Conservation (phyloP, 805 yeast species). For the Metschnikowia dekortorum region DNA sequence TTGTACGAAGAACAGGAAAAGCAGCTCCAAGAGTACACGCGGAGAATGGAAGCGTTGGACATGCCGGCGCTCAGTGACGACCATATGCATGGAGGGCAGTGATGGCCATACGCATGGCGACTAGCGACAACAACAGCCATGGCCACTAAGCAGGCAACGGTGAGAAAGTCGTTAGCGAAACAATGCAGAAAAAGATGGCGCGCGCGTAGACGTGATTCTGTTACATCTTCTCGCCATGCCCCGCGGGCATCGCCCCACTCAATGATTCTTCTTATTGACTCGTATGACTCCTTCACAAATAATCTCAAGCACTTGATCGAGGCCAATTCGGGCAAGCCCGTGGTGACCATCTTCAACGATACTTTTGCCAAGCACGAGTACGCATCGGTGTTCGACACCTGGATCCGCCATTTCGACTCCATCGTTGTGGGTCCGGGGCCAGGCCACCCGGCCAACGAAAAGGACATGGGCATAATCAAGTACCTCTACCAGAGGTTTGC, state of each 20-base stretch:
- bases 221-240: not conserved
- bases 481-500: conserved; percentile 41
- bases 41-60: conserved; percentile 47
- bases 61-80: conserved; percentile 68
- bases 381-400: conserved; percentile 32
- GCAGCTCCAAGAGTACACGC: conserved; percentile 53
- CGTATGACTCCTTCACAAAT: conserved; percentile 92
- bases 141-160: too few species aligned
- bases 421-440: conserved; percentile 96
- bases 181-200: not conserved
- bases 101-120: not conserved
- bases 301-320: conserved; percentile 66
- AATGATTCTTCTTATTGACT: conserved; percentile 73
- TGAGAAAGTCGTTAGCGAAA: not conserved
- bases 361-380: conserved; percentile 33
- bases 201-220: not conserved
- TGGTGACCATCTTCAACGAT: conserved; percentile 62
- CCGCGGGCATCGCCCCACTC: not conserved
- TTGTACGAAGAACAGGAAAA: conserved; percentile 76
- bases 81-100: conserved; percentile 19
- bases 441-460: conserved; percentile 65
- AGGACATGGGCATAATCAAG: conserved; percentile 73
- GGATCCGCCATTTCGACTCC: conserved; percentile 59
- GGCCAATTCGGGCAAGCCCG: conserved; percentile 45
- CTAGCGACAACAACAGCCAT: not conserved